A percentile compares a stretch with the other conserved stretches of the same genome.
Conservation (phyloP, 805 yeast species). For the Candida ulmi region DNA sequence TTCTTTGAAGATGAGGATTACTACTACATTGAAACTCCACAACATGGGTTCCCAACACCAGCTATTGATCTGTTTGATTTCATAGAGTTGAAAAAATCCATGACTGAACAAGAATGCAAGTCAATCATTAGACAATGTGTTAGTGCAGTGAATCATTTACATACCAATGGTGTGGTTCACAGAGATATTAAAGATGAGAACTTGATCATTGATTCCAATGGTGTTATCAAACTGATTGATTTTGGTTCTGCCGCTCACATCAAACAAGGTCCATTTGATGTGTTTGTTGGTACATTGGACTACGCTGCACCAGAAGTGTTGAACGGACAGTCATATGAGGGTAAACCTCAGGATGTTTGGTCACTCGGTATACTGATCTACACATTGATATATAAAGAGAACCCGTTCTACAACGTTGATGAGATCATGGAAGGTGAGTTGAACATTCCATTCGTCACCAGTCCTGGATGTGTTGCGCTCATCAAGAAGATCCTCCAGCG, state of each 20-base stretch:
- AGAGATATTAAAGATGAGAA: constrained; percentile 95
- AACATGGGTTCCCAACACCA: constrained; percentile 77
- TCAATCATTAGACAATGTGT: constrained; percentile 75
- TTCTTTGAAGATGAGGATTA: constrained; percentile 89
- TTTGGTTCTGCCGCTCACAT: constrained; percentile 94
- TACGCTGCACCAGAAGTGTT: constrained; percentile 97
- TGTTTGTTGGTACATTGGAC: constrained; percentile 95
- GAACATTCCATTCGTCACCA: constrained; percentile 57
- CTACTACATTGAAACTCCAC: constrained; percentile 87
- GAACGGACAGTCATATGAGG: constrained; percentile 82
- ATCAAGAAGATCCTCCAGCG: constrained; percentile 65
- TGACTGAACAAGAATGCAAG: constrained; percentile 75
- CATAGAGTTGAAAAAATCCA: constrained; percentile 77
- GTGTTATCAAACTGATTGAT: constrained; percentile 81
- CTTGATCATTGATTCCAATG: constrained; percentile 78
- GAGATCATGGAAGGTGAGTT: constrained; percentile 91
- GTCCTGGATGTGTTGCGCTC: constrained; percentile 55
- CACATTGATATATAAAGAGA: constrained; percentile 87
- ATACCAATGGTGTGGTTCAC: constrained; percentile 82
- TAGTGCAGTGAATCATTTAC: constrained; percentile 76
- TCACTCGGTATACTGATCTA: constrained; percentile 88
- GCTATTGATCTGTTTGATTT: constrained; percentile 91
- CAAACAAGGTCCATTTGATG: constrained; percentile 91
- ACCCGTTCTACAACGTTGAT: constrained; percentile 93
- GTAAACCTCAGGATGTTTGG: constrained; percentile 96